Base-by-base conservation (phyloP, 306 rosid species). In the Inga leiocalycina region DNA sequence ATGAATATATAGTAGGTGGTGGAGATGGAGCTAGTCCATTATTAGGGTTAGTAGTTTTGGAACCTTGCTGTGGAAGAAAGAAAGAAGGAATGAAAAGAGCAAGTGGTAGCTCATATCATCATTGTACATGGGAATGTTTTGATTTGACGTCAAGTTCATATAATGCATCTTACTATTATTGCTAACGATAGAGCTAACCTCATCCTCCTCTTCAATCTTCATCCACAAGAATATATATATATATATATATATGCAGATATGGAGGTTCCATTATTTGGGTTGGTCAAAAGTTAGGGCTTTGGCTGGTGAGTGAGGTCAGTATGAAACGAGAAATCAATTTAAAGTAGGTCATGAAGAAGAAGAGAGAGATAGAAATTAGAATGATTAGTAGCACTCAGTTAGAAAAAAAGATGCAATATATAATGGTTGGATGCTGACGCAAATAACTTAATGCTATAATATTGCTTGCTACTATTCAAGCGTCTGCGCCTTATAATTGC, bases 401-500 rank as follows among this genome's bases (percentile, higher is more conserved):
- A 10, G 51, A 45, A 20, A 57, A 57, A 32, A 35, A 68, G 35
- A 44, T 34, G 51, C 4, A 48, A 48, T 48, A 48, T 48, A 48
- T 13, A 72, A 71, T 15, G 35, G 35, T 57, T 74, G 44, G 84
- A 81, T 27, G 43, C 41, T 48, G 77, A 74, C 77, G 48, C 30
- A 30, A 70, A 32, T 69, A 80, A 19, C 4, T 22, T 57, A 57
- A 81, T 81, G 32, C 74, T n/a, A 74, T 81, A 30, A 49, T 61
- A 61, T 68, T 56, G 79, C 84, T 62, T 64, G 54, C 65, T 8
- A 54, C 74, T 81, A 32, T 81, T 81, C 35, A 34, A 45, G 66
- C 52, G 52, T 48, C 57, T 45, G 49, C 22, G n/a, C 43, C 4
- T 8, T 61, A 45, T 71, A 22, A 34, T 62, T 74, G 32, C 67